Conservation (phyloP, 345 rosid species). For the Alliaria petiolata region DNA sequence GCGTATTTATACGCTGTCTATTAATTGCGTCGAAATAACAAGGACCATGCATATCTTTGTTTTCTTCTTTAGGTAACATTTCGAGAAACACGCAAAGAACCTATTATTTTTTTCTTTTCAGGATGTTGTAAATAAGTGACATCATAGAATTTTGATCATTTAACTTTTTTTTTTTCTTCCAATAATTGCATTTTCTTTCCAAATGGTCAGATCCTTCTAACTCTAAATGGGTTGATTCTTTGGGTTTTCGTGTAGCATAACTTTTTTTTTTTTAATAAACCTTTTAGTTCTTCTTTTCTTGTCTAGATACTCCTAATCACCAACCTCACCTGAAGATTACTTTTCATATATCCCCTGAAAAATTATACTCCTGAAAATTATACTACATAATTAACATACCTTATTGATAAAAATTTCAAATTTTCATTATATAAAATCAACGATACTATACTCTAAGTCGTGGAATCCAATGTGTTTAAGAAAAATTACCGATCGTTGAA, state of each 20-base stretch:
- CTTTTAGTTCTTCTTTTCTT: not conserved
- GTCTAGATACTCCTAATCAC: slow-evolving; percentile 13
- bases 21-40: slow-evolving; percentile 8
- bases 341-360: not conserved
- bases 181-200: slow-evolving; percentile 19
- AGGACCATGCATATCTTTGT: slow-evolving; percentile 24
- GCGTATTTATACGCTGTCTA: not conserved
- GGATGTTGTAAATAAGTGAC: slow-evolving; percentile 16
- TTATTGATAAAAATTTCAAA: not conserved
- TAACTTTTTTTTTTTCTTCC: not conserved
- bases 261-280: not conserved
- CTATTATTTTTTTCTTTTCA: not conserved
- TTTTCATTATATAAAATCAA: not conserved
- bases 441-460: not conserved
- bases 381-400: not conserved
- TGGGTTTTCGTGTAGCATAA: slow-evolving; percentile 29
- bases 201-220: slow-evolving; percentile 23
- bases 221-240: slow-evolving; percentile 24
- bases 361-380: too few species aligned
- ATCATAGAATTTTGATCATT: not conserved
- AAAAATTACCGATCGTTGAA: not conserved
- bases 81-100: slow-evolving; percentile 29
- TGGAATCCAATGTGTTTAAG: not conserved
- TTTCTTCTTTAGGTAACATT: slow-evolving; percentile 31
- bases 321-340: slow-evolving; percentile 22